These are phyloP conservation scores for Coemansia sp. DNA, from an alignment of 192 early-diverging fungal genomes.

Conservation along the genomic window DNA sequence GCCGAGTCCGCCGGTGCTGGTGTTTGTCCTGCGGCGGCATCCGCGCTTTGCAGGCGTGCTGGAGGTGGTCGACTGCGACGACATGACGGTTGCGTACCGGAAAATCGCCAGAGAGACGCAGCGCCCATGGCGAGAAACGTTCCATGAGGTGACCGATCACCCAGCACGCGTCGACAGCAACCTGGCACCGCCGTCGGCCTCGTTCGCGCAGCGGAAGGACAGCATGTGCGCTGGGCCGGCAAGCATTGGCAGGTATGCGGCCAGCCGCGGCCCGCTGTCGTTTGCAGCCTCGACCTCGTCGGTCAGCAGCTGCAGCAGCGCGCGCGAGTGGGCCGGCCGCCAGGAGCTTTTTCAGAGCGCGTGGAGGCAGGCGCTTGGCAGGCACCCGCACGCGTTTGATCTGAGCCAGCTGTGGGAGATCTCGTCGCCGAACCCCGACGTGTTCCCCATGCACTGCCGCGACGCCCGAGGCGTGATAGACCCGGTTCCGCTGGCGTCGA, in stretches of 20 bases:
- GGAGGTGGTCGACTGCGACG: slow-evolving; percentile 29
- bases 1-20: slow-evolving; percentile 2
- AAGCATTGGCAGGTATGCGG: neutral
- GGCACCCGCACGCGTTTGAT: slow-evolving; percentile 17
- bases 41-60: slow-evolving; percentile 20
- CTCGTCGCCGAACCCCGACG: slow-evolving; percentile 35
- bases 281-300: slow-evolving; percentile 4
- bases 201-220: neutral
- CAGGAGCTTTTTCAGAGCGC: neutral
- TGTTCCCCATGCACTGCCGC: slow-evolving; percentile 51
- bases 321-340: neutral
- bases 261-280: neutral
- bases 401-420: slow-evolving; percentile 47
- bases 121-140: slow-evolving; percentile 38
- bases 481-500: slow-evolving; percentile 42
- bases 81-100: slow-evolving; percentile 27
- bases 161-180: neutral
- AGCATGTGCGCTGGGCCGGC: neutral
- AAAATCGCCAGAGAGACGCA: slow-evolving; percentile 17
- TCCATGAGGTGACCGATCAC: slow-evolving; percentile 21
- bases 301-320: neutral
- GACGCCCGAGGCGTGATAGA: slow-evolving; percentile 45
- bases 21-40: slow-evolving; percentile 27
- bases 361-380: neutral
- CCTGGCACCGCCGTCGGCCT: neutral